Conservation (phyloP, 108 stramenopile species). For the Cyclotella sp. region DNA sequence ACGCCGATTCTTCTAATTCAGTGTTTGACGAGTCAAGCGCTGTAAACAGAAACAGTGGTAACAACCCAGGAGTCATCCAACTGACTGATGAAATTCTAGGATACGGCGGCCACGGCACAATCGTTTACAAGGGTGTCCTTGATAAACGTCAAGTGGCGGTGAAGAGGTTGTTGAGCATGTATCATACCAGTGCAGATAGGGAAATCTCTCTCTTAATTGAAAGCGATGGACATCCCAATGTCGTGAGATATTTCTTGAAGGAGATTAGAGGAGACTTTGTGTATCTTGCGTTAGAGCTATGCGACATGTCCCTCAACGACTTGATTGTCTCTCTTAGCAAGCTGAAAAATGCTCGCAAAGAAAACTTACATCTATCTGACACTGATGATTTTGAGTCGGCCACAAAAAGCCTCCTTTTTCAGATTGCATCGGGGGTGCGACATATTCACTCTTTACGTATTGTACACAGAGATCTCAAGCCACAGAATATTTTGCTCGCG, state of each 20-base stretch:
- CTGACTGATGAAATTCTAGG: conserved; percentile 92
- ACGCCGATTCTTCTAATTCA: background rate
- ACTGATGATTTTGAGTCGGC: conserved; percentile 42
- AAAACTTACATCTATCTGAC: conserved; percentile 29
- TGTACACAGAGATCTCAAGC: conserved; percentile 91
- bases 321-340: conserved; percentile 70
- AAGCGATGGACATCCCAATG: conserved; percentile 93
- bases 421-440: conserved; percentile 89
- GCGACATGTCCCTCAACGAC: conserved; percentile 90
- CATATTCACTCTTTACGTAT: conserved; percentile 92
- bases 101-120: conserved; percentile 96
- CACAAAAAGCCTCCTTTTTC: conserved; percentile 65
- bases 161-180: conserved; percentile 93
- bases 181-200: conserved; percentile 92
- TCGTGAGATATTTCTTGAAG: conserved; percentile 90
- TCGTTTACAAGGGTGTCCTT: conserved; percentile 91
- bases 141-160: conserved; percentile 94
- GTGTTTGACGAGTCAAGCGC: conserved; percentile 19
- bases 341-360: conserved; percentile 38
- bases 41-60: conserved; percentile 16
- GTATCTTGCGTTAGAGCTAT: conserved; percentile 94
- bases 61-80: conserved; percentile 66
- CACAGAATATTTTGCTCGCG: conserved; percentile 93
- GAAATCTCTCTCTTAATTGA: conserved; percentile 94
- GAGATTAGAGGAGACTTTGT: conserved; percentile 94